Evolutionary conservation across 2,329 filamentous ascomycete genomes (phyloP), one percentile per base, ranked within the genome.

Genomic region (Fonsecaea erecta): DNA sequence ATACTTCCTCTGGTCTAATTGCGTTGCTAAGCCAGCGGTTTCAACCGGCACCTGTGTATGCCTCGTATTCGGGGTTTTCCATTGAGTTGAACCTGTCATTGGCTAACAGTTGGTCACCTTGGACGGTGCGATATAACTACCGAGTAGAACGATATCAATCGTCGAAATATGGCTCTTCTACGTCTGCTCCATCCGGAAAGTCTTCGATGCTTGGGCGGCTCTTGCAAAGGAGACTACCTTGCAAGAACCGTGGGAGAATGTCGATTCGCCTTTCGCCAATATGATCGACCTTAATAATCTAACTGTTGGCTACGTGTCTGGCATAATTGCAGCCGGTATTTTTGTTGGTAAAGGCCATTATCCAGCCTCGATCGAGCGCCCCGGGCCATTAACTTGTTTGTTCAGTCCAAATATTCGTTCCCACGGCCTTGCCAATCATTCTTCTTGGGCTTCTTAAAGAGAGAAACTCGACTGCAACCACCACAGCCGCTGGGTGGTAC

Each of bases 231-330:
- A 12, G 24, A 4, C 21, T 12, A 24, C 43, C 43, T 48, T 1
- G 21, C 18, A 24, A 26, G 16, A 14, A 48, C 43, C 11, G 43
- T 12, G 21, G 12, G 18, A 12, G 43, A 12, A 26, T 48, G 43
- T 24, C 26, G 43, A 24, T 48, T 48, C 11, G 8, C 7, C 7
- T 48, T 21, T 55, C 30, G 52, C 37, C 30, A 55, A 55, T 12
- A 55, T 55, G 52, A 16, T 55, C 32, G 30, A 55, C 30, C 32
- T 55, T 5, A 55, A 55, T n/a, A 55, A 55, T 35, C 30, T 75
- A 18, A 77, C 76, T 3, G 71, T 80, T 24, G 77, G 75, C 52
- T 70, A 78, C 62, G 76, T 78, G 16, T 77, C 78, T 43, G 78
- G 77, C 60, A 72, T 78, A 46, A 78, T 80, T 52, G 77, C 77